Percentiles rank a stretch among this genome's conserved stretches.
These are phyloP conservation scores for Colletotrichum acutatum DNA, from an alignment of 2,329 filamentous ascomycete genomes.

Conservation along the genomic window DNA sequence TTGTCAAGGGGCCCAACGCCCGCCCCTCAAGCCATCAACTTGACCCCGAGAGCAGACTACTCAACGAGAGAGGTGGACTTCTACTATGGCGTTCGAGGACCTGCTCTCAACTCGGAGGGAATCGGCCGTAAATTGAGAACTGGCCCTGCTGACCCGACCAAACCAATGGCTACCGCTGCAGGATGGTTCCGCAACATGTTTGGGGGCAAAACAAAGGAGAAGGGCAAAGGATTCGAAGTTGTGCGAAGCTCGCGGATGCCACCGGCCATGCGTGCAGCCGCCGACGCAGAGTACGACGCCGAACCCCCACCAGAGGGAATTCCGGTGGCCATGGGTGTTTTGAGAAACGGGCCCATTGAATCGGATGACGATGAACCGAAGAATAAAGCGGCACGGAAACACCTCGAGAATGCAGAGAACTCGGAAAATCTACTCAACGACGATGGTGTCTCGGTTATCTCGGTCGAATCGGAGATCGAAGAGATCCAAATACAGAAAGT, in stretches of 20 bases:
- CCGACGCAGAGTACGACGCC: slow-evolving; percentile 64
- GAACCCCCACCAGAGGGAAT: slow-evolving; percentile 76
- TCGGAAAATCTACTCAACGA: slow-evolving; percentile 55
- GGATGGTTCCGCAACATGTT: slow-evolving; percentile 88
- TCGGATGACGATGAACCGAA: slow-evolving; percentile 67
- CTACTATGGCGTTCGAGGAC: slow-evolving; percentile 92
- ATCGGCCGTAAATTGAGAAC: slow-evolving; percentile 89
- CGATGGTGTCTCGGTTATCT: slow-evolving; percentile 53
- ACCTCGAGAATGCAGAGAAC: slow-evolving; percentile 30
- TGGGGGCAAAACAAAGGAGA: slow-evolving; percentile 89
- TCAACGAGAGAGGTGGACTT: slow-evolving; percentile 95
- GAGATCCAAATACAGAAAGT: slow-evolving; percentile 53
- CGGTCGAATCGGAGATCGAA: slow-evolving; percentile 54
- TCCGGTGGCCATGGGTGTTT: slow-evolving; percentile 70
- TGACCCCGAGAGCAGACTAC: slow-evolving; percentile 80
- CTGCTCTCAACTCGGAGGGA: slow-evolving; percentile 83
- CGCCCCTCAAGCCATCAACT: slow-evolving; percentile 53
- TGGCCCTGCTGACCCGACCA: slow-evolving; percentile 93
- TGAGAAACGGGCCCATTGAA: slow-evolving; percentile 71
- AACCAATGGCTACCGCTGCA: slow-evolving; percentile 87
- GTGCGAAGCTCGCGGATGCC: slow-evolving; percentile 91
- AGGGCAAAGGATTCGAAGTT: slow-evolving; percentile 96
- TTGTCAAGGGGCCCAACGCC: slow-evolving; percentile 57
- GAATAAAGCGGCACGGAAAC: slow-evolving; percentile 41
- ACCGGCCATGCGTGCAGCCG: slow-evolving; percentile 72